Evolutionary conservation across 352 stramenopile genomes (phyloP).

Genomic region (Pythium guiyangense): DNA sequence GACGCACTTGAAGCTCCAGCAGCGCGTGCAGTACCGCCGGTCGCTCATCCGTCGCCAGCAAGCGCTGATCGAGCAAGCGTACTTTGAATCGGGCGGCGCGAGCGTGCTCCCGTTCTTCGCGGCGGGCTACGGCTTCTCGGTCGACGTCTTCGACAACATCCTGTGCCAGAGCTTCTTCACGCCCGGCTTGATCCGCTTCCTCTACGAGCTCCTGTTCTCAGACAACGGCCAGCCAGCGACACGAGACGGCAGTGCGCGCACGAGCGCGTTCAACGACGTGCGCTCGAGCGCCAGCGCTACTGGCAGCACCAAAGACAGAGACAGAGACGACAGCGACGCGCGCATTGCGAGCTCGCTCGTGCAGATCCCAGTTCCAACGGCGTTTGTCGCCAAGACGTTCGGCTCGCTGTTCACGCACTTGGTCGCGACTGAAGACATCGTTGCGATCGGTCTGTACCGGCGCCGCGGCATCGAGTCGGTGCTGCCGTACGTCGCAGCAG

Average conservation of each 20-base stretch:
- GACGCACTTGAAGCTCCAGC: slow-evolving; percentile 32
- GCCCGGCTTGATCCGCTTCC: slow-evolving; percentile 50
- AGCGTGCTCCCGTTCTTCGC: slow-evolving; percentile 59
- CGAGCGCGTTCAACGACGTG: background rate
- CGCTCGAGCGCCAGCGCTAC: background rate
- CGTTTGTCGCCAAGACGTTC: slow-evolving; percentile 42
- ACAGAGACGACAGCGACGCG: background rate
- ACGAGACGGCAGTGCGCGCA: background rate
- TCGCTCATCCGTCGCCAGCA: slow-evolving; percentile 37
- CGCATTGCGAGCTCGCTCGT: slow-evolving; percentile 39
- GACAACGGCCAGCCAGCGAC: slow-evolving; percentile 32
- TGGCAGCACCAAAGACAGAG: slow-evolving; percentile 1
- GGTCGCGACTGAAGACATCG: slow-evolving; percentile 32
- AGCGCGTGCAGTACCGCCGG: slow-evolving; percentile 32
- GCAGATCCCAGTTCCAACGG: slow-evolving; percentile 41
- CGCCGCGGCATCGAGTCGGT: slow-evolving; percentile 26
- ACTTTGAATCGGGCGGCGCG: slow-evolving; percentile 40
- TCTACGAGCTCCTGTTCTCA: slow-evolving; percentile 60
- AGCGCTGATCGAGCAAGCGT: slow-evolving; percentile 27
- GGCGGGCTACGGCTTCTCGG: slow-evolving; percentile 52
- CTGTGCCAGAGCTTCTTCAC: slow-evolving; percentile 72
- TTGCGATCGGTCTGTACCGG: slow-evolving; percentile 52
- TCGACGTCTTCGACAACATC: slow-evolving; percentile 73
- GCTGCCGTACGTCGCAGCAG: slow-evolving; percentile 56
- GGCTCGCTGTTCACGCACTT: slow-evolving; percentile 51